phyloP scores from a whole-genome alignment of 257 asterid species.

The Oldenlandia corymbosa region DNA sequence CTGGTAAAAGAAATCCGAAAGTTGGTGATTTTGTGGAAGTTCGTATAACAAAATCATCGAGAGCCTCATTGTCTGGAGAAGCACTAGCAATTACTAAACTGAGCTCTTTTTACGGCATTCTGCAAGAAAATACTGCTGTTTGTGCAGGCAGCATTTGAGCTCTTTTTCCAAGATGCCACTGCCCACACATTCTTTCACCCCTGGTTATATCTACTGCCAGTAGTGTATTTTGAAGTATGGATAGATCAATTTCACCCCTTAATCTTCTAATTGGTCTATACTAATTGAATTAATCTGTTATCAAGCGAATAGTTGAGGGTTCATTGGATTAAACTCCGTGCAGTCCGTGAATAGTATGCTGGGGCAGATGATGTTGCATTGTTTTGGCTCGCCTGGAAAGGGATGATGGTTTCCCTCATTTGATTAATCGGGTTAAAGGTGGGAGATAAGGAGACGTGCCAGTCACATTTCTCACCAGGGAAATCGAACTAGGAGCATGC shows the following conservation, averaged over 20 bases:
- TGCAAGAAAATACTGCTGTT: slow-evolving; percentile 38
- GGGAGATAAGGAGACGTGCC: not conserved
- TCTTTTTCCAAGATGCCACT: slow-evolving; percentile 7
- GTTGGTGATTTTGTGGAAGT: slow-evolving; percentile 83
- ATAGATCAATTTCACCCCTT: too few species aligned
- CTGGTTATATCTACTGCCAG: not conserved
- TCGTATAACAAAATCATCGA: slow-evolving; percentile 53
- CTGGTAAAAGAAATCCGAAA: slow-evolving; percentile 48
- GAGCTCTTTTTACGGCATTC: slow-evolving; percentile 52
- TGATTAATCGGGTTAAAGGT: slow-evolving; percentile 3
- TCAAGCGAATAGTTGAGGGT: not conserved
- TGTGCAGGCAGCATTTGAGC: slow-evolving; percentile 37
- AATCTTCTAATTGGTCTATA: too few species aligned
- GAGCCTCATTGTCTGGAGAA: slow-evolving; percentile 82
- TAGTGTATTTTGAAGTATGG: not conserved
- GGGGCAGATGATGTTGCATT: not conserved
- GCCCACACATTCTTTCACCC: not conserved
- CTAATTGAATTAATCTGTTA: not conserved
- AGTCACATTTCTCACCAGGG: not conserved
- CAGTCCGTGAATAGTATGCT: not conserved
- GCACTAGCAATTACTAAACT: slow-evolving; percentile 62
- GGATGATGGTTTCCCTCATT: not conserved
- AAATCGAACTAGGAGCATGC: not conserved
- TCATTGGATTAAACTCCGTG: not conserved
- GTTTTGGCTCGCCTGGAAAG: not conserved